A percentile compares a stretch with the other conserved stretches of the same genome.
Evolutionary conservation across 1,284 basidiomycete genomes (phyloP).

Genomic region (Ceratobasidium papillatum): DNA sequence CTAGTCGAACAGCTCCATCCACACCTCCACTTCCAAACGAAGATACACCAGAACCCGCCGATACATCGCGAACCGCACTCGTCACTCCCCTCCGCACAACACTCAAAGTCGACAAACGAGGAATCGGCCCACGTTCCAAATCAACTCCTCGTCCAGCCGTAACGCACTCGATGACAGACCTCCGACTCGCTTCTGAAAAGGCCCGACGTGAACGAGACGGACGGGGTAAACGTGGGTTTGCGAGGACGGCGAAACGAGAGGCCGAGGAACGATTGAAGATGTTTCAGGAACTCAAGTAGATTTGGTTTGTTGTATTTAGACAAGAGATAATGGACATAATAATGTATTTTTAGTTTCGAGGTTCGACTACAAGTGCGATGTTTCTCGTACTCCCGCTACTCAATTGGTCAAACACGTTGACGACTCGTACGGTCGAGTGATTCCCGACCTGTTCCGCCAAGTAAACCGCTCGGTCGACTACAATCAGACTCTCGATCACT

Average conservation of each 20-base stretch:
- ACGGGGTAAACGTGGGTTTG: conserved; percentile 41
- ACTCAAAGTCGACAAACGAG: conserved; percentile 40
- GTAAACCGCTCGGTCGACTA: conserved; percentile 55
- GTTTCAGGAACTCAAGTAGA: conserved; percentile 37
- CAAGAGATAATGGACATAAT: neutral
- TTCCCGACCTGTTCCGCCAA: conserved; percentile 49
- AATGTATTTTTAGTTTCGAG: conserved; percentile 22
- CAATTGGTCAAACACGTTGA: conserved; percentile 48
- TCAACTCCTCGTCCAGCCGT: conserved; percentile 18
- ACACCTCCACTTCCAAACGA: neutral
- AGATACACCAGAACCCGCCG: neutral
- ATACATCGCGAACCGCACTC: conserved; percentile 35
- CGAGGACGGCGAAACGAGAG: conserved; percentile 41
- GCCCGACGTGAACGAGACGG: conserved; percentile 37
- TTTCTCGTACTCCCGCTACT: conserved; percentile 48
- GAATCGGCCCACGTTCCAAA: conserved; percentile 41
- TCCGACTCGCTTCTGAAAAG: conserved; percentile 30
- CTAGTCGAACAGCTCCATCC: neutral
- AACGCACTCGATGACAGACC: conserved; percentile 38
- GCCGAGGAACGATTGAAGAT: conserved; percentile 20
- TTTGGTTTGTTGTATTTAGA: neutral
- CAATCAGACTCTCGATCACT: conserved; percentile 55
- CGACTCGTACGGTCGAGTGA: conserved; percentile 27
- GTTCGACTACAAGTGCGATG: conserved; percentile 46
- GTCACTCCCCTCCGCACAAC: conserved; percentile 43